Evolutionary conservation across 2,329 filamentous ascomycete genomes (phyloP).

Genomic region (Apiospora aurea): DNA sequence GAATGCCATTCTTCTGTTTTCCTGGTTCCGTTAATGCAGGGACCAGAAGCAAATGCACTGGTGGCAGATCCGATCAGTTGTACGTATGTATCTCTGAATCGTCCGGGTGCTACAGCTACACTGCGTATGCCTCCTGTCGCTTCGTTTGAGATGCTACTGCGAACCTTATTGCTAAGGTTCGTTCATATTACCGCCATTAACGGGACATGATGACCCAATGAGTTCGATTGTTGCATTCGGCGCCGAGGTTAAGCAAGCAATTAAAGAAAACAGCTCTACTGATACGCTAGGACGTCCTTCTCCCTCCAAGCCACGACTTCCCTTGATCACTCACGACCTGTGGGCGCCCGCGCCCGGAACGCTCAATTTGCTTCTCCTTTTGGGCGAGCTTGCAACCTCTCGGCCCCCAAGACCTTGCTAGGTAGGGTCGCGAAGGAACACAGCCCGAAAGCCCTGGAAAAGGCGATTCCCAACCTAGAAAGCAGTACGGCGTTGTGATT

Average conservation of each 20-base stretch:
- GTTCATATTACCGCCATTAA: not conserved
- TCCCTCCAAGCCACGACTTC: not conserved
- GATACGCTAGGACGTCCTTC: not conserved
- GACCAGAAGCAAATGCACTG: conserved; percentile 15
- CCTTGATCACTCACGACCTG: conserved; percentile 2
- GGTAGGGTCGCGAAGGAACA: conserved; percentile 4
- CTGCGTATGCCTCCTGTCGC: not conserved
- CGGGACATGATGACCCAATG: conserved; percentile 1
- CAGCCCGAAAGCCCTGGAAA: conserved; percentile 1
- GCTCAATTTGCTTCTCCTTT: conserved; percentile 20
- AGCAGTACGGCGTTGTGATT: conserved; percentile 7
- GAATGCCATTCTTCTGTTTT: conserved; percentile 7
- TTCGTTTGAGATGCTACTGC: conserved; percentile 1
- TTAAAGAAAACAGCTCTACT: conserved; percentile 4
- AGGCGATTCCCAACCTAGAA: not conserved
- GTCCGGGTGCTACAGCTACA: not conserved
- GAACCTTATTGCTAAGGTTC: not conserved
- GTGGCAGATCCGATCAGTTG: conserved; percentile 12
- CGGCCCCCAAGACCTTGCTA: conserved; percentile 10
- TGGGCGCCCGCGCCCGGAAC: conserved; percentile 20
- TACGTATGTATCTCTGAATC: not conserved
- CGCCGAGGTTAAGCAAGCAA: conserved; percentile 3
- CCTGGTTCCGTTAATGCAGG: conserved; percentile 12
- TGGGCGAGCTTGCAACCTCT: conserved; percentile 18
- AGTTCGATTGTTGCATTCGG: conserved; percentile 1